Evolutionary conservation across 2,329 filamentous ascomycete genomes (phyloP).

Genomic region (Talaromyces atroroseus): DNA sequence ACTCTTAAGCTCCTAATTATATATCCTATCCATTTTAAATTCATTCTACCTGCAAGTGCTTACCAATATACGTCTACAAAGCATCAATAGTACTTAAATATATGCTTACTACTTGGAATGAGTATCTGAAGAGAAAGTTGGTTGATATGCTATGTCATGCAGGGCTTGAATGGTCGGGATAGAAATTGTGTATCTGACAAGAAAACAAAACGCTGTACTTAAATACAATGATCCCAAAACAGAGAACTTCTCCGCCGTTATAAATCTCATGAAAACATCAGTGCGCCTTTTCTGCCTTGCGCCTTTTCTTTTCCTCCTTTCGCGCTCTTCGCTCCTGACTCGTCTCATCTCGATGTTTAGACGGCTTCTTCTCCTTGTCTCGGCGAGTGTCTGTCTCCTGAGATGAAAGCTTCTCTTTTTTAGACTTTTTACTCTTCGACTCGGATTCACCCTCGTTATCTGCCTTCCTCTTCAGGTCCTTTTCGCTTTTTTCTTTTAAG

Average conservation of each 20-base stretch:
- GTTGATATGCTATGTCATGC: too few species aligned
- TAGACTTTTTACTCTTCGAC: conserved; percentile 33
- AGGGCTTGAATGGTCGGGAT: too few species aligned
- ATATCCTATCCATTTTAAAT: too few species aligned
- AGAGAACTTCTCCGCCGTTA: neutral
- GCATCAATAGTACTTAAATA: too few species aligned
- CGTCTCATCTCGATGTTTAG: conserved; percentile 35
- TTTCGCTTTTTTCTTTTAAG: conserved; percentile 34
- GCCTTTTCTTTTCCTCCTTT: conserved; percentile 29
- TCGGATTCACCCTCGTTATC: conserved; percentile 25
- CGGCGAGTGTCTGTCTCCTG: conserved; percentile 20
- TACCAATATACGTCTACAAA: too few species aligned
- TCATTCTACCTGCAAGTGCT: too few species aligned
- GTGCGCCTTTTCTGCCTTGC: conserved; percentile 9
- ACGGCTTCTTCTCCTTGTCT: conserved; percentile 28
- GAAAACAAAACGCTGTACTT: neutral
- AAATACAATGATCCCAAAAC: neutral
- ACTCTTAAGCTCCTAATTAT: too few species aligned
- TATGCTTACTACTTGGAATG: too few species aligned
- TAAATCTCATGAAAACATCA: neutral
- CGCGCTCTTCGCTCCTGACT: conserved; percentile 27
- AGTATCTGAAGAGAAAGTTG: too few species aligned
- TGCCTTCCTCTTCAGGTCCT: conserved; percentile 35
- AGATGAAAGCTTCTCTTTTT: conserved; percentile 22
- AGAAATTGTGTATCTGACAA: neutral